Percentiles rank a stretch among this genome's conserved stretches.
phyloP scores from a whole-genome alignment of 208 protist species.

The Crithidia acanthocephali region DNA sequence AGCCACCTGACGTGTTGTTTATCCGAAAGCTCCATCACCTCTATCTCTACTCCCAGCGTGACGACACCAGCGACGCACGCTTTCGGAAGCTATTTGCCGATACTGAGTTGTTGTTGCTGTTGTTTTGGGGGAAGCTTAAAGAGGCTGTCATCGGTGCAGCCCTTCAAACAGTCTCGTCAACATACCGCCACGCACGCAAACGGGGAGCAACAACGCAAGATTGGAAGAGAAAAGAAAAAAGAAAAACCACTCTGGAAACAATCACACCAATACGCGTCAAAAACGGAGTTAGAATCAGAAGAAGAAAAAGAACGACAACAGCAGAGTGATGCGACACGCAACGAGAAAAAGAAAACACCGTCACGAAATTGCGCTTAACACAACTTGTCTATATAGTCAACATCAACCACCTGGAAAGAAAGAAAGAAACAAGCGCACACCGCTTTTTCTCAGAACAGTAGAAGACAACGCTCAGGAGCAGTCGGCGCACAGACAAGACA shows the following conservation, averaged over 20 bases:
- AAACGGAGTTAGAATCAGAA: neutral
- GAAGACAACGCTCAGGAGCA: neutral
- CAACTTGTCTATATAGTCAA: too few relatives aligned
- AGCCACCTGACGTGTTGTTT: too few relatives aligned
- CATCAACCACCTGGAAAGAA: neutral
- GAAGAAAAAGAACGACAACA: neutral
- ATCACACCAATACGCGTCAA: neutral
- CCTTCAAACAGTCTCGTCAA: neutral
- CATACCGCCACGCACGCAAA: neutral
- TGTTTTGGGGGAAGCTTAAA: too few relatives aligned
- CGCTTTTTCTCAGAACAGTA: neutral
- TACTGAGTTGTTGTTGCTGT: too few relatives aligned
- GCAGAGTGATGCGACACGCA: too few relatives aligned
- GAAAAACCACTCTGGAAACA: neutral
- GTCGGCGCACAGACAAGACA: neutral
- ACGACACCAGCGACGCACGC: too few relatives aligned
- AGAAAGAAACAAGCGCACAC: neutral
- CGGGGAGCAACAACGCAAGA: neutral
- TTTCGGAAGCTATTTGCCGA: too few relatives aligned
- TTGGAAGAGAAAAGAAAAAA: conserved; percentile 4
- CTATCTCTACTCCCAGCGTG: too few relatives aligned
- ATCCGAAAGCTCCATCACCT: too few relatives aligned
- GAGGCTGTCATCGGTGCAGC: too few relatives aligned
- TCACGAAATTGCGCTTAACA: too few relatives aligned
- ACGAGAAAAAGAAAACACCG: too few relatives aligned